A percentile compares a stretch with the other conserved stretches of the same genome.
phyloP scores from a whole-genome alignment of 768 basidiomycete genomes.

The Tylopilus vinaceipallidus region DNA sequence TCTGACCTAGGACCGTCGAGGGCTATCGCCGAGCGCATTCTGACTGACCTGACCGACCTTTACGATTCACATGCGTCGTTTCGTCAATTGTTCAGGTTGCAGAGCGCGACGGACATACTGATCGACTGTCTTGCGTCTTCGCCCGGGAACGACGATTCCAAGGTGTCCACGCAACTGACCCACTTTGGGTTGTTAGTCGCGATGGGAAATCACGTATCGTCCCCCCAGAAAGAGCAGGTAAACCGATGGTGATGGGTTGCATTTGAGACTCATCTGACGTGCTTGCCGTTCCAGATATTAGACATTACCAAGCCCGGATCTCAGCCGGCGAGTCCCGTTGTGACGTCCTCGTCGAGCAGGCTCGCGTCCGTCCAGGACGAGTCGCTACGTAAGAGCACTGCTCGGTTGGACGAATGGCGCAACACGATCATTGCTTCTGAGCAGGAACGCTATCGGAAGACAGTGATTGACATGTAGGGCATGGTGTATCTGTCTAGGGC shows the following conservation, averaged over 20 bases:
- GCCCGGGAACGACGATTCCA: slow-evolving; percentile 6
- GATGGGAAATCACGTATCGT: slow-evolving; percentile 57
- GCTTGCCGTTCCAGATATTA: slow-evolving; percentile 44
- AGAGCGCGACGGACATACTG: slow-evolving; percentile 65
- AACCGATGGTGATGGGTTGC: neutral
- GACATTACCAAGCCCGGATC: slow-evolving; percentile 45
- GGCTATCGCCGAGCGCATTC: slow-evolving; percentile 32
- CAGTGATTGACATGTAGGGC: slow-evolving; percentile 64
- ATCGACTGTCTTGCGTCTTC: slow-evolving; percentile 61
- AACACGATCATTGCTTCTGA: slow-evolving; percentile 66
- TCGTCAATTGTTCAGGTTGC: slow-evolving; percentile 70
- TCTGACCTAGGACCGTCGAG: slow-evolving; percentile 28
- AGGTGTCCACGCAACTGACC: slow-evolving; percentile 62
- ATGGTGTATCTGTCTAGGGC: neutral
- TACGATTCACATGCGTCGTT: slow-evolving; percentile 66
- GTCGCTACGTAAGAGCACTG: slow-evolving; percentile 59
- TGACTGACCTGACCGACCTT: slow-evolving; percentile 68
- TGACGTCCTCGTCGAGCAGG: slow-evolving; percentile 6
- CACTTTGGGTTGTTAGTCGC: slow-evolving; percentile 70
- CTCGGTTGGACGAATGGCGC: slow-evolving; percentile 71
- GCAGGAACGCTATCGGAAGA: slow-evolving; percentile 68
- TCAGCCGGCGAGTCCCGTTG: neutral
- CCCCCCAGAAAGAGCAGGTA: slow-evolving; percentile 76
- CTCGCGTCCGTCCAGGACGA: slow-evolving; percentile 26
- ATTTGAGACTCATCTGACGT: slow-evolving; percentile 4